These are phyloP conservation scores for Podila horticola DNA, from an alignment of 192 early-diverging fungal genomes.

Conservation along the genomic window DNA sequence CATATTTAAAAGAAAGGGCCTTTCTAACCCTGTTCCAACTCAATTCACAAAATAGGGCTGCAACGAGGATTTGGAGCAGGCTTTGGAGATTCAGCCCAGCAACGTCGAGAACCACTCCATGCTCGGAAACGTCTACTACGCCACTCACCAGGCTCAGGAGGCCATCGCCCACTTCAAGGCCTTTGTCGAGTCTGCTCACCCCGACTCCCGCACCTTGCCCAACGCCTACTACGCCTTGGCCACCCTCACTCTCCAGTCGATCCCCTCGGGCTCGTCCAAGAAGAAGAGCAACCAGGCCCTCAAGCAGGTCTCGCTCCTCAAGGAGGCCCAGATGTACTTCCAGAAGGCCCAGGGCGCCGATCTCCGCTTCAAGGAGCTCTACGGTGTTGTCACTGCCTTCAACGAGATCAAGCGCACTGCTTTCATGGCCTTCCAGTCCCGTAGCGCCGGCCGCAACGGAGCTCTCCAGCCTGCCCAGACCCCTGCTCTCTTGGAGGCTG, in stretches of 20 bases:
- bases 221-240: constrained; percentile 64
- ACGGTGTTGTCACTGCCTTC: constrained; percentile 57
- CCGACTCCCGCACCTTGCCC: constrained; percentile 62
- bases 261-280: constrained; percentile 37
- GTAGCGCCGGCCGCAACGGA: constrained; percentile 34
- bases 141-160: constrained; percentile 53
- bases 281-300: constrained; percentile 56
- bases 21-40: constrained; percentile 27
- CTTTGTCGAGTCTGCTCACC: constrained; percentile 59
- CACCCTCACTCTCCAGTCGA: constrained; percentile 49
- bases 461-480: constrained; percentile 34
- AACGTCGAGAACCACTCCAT: constrained; percentile 50
- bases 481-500: constrained; percentile 47
- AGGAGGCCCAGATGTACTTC: constrained; percentile 60
- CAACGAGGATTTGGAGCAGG: constrained; percentile 48
- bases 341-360: constrained; percentile 63
- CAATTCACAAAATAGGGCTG: constrained; percentile 37
- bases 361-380: constrained; percentile 61
- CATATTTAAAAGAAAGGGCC: constrained; percentile 32
- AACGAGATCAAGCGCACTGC: constrained; percentile 64
- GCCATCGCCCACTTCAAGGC: constrained; percentile 62
- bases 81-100: constrained; percentile 35
- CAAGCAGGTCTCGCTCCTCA: constrained; percentile 45
- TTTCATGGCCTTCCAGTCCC: constrained; percentile 49
- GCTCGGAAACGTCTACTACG: constrained; percentile 47